Evolutionary conservation across 73 alveolate genomes (phyloP).

Genomic region (Uronychia setigera): DNA sequence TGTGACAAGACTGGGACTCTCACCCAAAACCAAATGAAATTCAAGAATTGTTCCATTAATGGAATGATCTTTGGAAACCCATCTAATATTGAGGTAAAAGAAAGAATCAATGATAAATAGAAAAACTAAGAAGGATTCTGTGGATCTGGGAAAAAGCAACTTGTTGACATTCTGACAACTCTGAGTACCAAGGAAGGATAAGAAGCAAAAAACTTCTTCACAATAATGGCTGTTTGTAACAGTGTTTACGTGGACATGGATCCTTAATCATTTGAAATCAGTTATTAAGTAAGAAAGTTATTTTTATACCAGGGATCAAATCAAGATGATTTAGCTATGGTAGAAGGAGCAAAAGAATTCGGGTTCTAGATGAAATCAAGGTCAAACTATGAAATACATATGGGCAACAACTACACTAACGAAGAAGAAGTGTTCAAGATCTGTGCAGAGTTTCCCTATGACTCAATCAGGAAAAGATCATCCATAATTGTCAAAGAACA

Average conservation of each 20-base stretch:
- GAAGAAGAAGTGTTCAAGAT: neutral
- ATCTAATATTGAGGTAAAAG: neutral
- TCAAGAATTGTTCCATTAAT: conserved; percentile 65
- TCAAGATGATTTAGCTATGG: conserved; percentile 75
- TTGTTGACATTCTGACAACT: neutral
- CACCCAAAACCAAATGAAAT: conserved; percentile 63
- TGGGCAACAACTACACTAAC: neutral
- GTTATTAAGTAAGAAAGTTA: neutral
- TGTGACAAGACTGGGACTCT: conserved; percentile 85
- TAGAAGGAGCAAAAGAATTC: conserved; percentile 68
- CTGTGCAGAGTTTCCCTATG: neutral
- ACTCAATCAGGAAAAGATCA: conserved; percentile 85
- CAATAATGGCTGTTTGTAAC: neutral
- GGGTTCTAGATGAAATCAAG: conserved; percentile 20
- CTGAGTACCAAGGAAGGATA: neutral
- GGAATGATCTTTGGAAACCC: conserved; percentile 8
- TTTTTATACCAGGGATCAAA: neutral
- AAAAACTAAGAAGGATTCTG: neutral
- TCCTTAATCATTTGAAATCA: neutral
- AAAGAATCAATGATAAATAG: neutral
- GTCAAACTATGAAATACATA: neutral
- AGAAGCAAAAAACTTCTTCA: neutral
- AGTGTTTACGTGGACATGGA: neutral
- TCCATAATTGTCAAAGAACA: conserved; percentile 78
- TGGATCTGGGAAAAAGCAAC: neutral